Base-by-base conservation (phyloP, 2,329 filamentous ascomycete species). In the Leptosphaerulina australis region DNA sequence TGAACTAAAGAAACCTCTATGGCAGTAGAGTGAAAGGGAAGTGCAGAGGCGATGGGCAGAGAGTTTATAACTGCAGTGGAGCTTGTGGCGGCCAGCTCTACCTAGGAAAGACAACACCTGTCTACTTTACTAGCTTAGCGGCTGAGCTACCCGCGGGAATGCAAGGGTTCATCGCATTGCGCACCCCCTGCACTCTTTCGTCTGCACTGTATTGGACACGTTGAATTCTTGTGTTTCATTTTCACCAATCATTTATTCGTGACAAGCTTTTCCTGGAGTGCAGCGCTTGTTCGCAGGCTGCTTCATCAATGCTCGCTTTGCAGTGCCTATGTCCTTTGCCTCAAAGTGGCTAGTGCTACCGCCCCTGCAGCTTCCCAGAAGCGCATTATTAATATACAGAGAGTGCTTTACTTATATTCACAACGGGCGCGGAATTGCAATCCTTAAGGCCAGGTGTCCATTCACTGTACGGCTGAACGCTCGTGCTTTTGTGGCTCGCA, bases 401-500 rank as follows among this genome's bases (percentile, higher is more conserved):
- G 21, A 34, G 38, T 36, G 50, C 49, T 41, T 36, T 14, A 44
- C 46, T 45, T 52, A 36, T 43, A 45, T 44, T 21, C 31, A 35
- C 44, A 44, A 38, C 45, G 20, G 22, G 31, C 25, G 12, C 24
- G 36, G 39, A 22, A 35, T 20, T 22, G 17, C n/a, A 26, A 14
- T 44, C 44, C 44, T 12, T 53, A 46, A 66, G 62, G 65, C 60
- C 65, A 68, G 65, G 63, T 68, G 65, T 65, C 64, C 58, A 53
- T 41, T 51, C 7, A 29, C 21, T 12, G 20, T 33, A 22, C 21
- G 20, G 30, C 15, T n/a, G 29, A 38, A 41, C 44, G 34, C 35
- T 43, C 10, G 14, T 28, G 18, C 12, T 14, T n/a, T 30, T 24
- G 22, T 33, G 20, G 25, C 11, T 17, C 21, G 14, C 24, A 25